Percentiles rank a stretch among this genome's conserved stretches.
phyloP scores from a whole-genome alignment of 2,329 filamentous ascomycete species.

The Fusarium sulawesiense region DNA sequence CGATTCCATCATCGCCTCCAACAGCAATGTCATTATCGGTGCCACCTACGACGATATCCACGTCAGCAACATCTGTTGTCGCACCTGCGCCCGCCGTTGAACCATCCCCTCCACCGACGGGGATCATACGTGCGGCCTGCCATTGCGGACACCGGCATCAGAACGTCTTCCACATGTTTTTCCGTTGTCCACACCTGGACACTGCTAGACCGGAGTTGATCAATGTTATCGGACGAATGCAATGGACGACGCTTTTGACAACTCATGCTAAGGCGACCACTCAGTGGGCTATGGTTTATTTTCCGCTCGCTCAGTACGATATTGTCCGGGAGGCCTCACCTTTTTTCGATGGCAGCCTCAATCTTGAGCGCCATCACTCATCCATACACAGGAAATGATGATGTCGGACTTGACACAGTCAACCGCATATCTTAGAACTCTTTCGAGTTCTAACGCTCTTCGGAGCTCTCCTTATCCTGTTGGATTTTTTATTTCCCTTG shows the following conservation, averaged over 20 bases:
- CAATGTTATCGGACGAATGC: not conserved
- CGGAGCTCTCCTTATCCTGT: too few relatives aligned
- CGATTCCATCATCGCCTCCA: too few relatives aligned
- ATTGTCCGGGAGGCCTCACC: not conserved
- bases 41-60: too few relatives aligned
- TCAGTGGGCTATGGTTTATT: not conserved
- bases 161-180: not conserved
- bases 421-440: too few relatives aligned
- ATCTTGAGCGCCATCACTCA: too few relatives aligned
- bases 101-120: fast-evolving
- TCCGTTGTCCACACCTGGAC: not conserved
- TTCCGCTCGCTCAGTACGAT: not conserved
- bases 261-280: not conserved
- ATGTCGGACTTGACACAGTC: too few relatives aligned
- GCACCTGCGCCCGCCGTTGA: too few relatives aligned
- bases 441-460: too few relatives aligned
- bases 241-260: not conserved
- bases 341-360: not conserved
- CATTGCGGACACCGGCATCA: not conserved
- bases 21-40: too few relatives aligned
- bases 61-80: too few relatives aligned
- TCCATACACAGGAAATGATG: too few relatives aligned
- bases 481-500: too few relatives aligned
- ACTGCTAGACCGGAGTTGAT: not conserved
- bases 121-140: fast-evolving